phyloP scores from a whole-genome alignment of 2,329 filamentous ascomycete species.

The Beauveria scarabaeidicola region DNA sequence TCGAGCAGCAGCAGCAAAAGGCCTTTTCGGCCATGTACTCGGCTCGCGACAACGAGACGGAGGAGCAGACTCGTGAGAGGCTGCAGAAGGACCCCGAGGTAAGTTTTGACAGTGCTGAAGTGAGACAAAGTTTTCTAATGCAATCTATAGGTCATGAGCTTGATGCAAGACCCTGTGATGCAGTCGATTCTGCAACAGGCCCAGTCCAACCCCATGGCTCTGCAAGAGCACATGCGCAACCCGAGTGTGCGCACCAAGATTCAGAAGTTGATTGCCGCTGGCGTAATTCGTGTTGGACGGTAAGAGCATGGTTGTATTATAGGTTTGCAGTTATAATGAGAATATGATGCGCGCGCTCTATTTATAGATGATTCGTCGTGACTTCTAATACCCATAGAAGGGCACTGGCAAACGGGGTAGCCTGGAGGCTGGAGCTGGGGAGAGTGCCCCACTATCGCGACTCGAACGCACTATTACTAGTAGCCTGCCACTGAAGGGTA shows the following conservation, averaged over 20 bases:
- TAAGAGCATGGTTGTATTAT: conserved; percentile 10
- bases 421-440: not conserved
- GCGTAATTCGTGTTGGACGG: conserved; percentile 71
- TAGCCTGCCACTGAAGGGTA: not conserved
- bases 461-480: not conserved
- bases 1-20: conserved; percentile 91
- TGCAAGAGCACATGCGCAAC: conserved; percentile 97
- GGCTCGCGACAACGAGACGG: conserved; percentile 85
- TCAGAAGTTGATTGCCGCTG: conserved; percentile 87
- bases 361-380: not conserved
- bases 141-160: conserved; percentile 60
- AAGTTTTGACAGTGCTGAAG: conserved; percentile 28
- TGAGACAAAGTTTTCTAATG: conserved; percentile 19
- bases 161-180: conserved; percentile 96
- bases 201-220: conserved; percentile 81
- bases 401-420: too few relatives aligned
- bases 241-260: conserved; percentile 76
- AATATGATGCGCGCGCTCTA: conserved; percentile 2
- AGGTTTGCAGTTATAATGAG: conserved; percentile 10
- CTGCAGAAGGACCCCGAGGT: conserved; percentile 87
- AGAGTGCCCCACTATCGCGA: not conserved
- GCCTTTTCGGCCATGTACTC: conserved; percentile 83
- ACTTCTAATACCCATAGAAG: not conserved
- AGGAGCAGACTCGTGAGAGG: conserved; percentile 89
- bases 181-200: conserved; percentile 95